phyloP scores from a whole-genome alignment of 495 filamentous ascomycete genomes.

The Elasticomyces elasticus region DNA sequence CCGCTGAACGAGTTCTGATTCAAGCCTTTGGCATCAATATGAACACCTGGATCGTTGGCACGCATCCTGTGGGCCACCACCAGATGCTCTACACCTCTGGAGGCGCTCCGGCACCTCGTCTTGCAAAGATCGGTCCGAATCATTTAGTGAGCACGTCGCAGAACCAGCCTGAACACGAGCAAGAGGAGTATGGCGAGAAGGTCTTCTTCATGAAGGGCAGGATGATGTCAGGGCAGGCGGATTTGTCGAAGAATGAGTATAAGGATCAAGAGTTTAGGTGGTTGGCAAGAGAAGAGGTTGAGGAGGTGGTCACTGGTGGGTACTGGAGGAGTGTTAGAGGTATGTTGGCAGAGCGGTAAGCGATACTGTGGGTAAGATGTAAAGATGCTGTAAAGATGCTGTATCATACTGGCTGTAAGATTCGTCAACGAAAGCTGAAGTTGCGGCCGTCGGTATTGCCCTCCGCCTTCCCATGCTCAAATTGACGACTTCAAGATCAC shows the following conservation, averaged over 20 bases:
- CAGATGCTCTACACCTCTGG: conserved; percentile 37
- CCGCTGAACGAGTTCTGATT: conserved; percentile 64
- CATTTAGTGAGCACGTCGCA: conserved; percentile 6
- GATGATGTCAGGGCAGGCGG: conserved; percentile 92
- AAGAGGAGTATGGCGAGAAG: conserved; percentile 52
- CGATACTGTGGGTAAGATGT: too few species aligned
- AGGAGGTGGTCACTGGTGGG: conserved; percentile 45
- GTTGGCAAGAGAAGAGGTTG: conserved; percentile 80
- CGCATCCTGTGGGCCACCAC: conserved; percentile 76
- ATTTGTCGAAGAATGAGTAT: conserved; percentile 61
- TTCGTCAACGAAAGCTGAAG: neutral
- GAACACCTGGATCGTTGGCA: conserved; percentile 97
- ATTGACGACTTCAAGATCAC: too few species aligned
- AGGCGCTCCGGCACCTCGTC: conserved; percentile 18
- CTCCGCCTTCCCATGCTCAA: neutral
- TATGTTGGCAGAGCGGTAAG: conserved; percentile 64
- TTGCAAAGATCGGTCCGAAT: conserved; percentile 30
- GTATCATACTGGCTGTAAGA: neutral
- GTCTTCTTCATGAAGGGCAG: conserved; percentile 90
- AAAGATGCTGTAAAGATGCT: neutral
- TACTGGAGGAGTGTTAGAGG: conserved; percentile 69
- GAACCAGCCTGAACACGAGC: conserved; percentile 2
- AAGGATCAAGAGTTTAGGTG: conserved; percentile 79
- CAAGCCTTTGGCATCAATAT: conserved; percentile 83
- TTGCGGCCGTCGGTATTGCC: neutral